Percentiles rank a stretch among this genome's conserved stretches.
Evolutionary conservation across 345 rosid species (phyloP).

Genomic region (Linum usitatissimum): DNA sequence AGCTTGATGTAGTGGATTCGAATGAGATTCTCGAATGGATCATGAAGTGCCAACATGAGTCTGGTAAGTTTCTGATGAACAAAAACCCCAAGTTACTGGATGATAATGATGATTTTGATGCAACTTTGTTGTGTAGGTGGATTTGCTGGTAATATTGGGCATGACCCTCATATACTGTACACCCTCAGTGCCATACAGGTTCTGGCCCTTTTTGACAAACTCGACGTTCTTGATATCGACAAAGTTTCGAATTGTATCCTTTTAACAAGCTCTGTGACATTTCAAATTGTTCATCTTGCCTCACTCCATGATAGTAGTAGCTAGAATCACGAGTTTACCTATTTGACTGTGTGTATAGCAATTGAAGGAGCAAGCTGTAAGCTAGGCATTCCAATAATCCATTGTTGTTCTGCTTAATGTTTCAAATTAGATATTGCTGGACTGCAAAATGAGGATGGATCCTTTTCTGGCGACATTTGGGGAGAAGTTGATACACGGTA

Average conservation of each 20-base stretch:
- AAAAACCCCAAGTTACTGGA: not conserved
- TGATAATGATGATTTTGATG: too few relatives aligned
- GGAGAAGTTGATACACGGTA: slow-evolving; percentile 94
- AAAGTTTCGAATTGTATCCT: slow-evolving; percentile 87
- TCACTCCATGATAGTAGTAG: not conserved
- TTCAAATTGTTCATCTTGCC: not conserved
- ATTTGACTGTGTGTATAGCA: not conserved
- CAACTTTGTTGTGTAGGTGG: slow-evolving; percentile 49
- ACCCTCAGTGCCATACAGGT: slow-evolving; percentile 88
- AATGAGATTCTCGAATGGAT: slow-evolving; percentile 60
- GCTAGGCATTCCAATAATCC: not conserved
- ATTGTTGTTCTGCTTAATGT: slow-evolving; percentile 21
- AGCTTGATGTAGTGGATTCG: slow-evolving; percentile 31
- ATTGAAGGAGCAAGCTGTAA: not conserved
- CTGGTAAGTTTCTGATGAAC: slow-evolving; percentile 33
- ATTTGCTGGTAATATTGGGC: slow-evolving; percentile 88
- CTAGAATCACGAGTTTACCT: not conserved
- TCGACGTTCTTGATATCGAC: slow-evolving; percentile 48
- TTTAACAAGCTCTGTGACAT: not conserved
- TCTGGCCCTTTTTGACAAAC: slow-evolving; percentile 60
- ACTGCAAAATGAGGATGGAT: slow-evolving; percentile 89
- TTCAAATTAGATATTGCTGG: slow-evolving; percentile 47
- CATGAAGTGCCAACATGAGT: slow-evolving; percentile 69
- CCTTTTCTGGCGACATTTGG: slow-evolving; percentile 90
- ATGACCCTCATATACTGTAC: slow-evolving; percentile 68